These are phyloP conservation scores for Aspergillus wentii DNA, from an alignment of 495 filamentous ascomycete genomes.

Conservation along the genomic window DNA sequence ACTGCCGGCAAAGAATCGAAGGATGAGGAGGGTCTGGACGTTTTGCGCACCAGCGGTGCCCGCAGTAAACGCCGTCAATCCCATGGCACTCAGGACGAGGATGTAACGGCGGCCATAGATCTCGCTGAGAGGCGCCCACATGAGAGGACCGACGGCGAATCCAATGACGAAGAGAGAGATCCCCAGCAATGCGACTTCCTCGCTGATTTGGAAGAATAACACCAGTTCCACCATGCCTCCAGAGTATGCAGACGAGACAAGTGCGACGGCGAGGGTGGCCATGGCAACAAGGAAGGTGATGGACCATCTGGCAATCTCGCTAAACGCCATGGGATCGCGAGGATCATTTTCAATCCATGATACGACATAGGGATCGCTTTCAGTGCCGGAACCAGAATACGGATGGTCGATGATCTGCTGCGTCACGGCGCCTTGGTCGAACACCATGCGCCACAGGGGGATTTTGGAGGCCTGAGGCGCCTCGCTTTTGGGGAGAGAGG, in stretches of 20 bases:
- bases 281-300: conserved; percentile 53
- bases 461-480: conserved; percentile 21
- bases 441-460: conserved; percentile 24
- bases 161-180: conserved; percentile 13
- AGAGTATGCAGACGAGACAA: conserved; percentile 59
- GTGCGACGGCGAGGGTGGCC: conserved; percentile 61
- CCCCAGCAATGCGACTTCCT: conserved; percentile 8
- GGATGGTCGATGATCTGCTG: conserved; percentile 39
- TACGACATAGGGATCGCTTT: conserved; percentile 59
- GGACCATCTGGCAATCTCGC: conserved; percentile 44
- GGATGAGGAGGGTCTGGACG: conserved; percentile 52
- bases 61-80: conserved; percentile 53
- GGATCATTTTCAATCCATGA: conserved; percentile 58
- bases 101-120: conserved; percentile 39
- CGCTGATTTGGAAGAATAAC: conserved; percentile 2
- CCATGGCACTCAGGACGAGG: conserved; percentile 41
- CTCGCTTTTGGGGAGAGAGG: conserved; percentile 9
- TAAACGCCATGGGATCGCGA: conserved; percentile 48
- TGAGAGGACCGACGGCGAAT: conserved; percentile 45
- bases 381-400: conserved; percentile 57
- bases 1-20: conserved; percentile 60
- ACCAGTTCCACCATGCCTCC: conserved; percentile 5
- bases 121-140: conserved; percentile 55
- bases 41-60: conserved; percentile 50
- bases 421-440: conserved; percentile 33